Percentiles rank a stretch among this genome's conserved stretches.
phyloP scores from a whole-genome alignment of 345 rosid species.

The Syzygium aqueum region DNA sequence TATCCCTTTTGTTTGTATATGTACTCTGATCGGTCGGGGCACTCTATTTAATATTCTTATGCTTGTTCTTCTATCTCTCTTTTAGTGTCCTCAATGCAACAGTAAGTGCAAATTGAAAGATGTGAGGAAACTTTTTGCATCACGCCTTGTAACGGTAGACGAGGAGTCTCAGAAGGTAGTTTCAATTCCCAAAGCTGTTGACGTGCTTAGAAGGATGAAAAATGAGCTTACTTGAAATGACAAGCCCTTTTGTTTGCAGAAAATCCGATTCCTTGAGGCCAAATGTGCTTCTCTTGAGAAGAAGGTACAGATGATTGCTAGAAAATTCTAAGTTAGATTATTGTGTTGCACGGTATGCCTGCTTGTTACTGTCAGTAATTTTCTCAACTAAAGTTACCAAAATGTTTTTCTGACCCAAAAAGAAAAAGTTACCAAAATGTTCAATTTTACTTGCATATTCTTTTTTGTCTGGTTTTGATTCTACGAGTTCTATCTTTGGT shows the following conservation, averaged over 20 bases:
- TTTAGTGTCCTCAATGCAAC: slow-evolving; percentile 89
- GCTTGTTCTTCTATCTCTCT: not conserved
- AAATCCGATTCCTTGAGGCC: slow-evolving; percentile 50
- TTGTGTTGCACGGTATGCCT: not conserved
- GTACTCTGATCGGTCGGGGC: not conserved
- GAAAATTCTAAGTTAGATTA: not conserved
- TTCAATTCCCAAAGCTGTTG: not conserved
- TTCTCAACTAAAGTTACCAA: not conserved
- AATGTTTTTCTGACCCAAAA: not conserved
- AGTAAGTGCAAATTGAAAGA: slow-evolving; percentile 42
- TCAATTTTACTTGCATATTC: not conserved
- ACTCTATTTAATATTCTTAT: not conserved
- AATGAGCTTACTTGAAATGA: not conserved
- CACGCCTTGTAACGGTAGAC: slow-evolving; percentile 65
- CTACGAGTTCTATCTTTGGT: not conserved
- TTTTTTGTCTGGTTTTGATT: not conserved
- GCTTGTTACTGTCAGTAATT: not conserved
- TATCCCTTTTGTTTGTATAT: slow-evolving; percentile 1
- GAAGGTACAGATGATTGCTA: slow-evolving; percentile 26
- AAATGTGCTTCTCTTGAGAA: slow-evolving; percentile 50
- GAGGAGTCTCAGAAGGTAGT: slow-evolving; percentile 64
- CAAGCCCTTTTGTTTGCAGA: slow-evolving; percentile 25
- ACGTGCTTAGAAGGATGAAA: not conserved
- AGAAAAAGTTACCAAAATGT: not conserved
- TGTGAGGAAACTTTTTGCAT: slow-evolving; percentile 63